Evolutionary conservation across 371 early-diverging fungal genomes (phyloP), one percentile per base, ranked within the genome.

Genomic region (Smittium culicis): DNA sequence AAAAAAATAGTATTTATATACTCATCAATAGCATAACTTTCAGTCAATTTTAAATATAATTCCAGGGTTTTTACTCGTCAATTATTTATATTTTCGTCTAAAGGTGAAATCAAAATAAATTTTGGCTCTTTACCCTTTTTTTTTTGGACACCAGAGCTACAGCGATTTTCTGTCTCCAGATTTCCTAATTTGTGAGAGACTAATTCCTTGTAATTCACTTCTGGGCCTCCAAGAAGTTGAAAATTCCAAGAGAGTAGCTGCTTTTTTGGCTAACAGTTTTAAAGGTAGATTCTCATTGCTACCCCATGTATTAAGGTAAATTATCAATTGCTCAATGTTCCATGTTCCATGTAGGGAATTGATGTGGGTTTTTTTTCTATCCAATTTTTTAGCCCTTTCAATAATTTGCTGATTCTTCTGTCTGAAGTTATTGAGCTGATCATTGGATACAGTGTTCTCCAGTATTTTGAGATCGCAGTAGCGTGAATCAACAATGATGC

Each of bases 1-100:
- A 62, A 62, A 25, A 62, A 31, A 11, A 62, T 62, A 62, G 35
- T 62, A 31, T 45, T 62, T 62, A 27, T 62, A 20, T 34, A 30
- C 3, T 62, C 62, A 2, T 30, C 32, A 20, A 32, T 62, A 62
- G 35, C 62, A 62, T 62, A 35, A 20, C 2, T 62, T 62, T 31
- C 30, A 25, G 32, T 45, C 30, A 62, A 5, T 62, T 31, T 29
- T 62, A 62, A 20, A 31, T 62, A 62, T 25, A 31, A 24, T 62
- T 62, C 16, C 30, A 62, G 27, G 24, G 32, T 62, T 25, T 62
- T 62, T 29, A 62, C 62, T 25, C 29, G 62, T 28, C 16, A 62
- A 5, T 5, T 25, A 29, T 62, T 62, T 62, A 11, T 31, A 62
- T 62, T 59, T 8, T n/a, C 35, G 25, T 25, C 29, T 62, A 62